A percentile compares a stretch with the other conserved stretches of the same genome.
These are phyloP conservation scores for Fraxinus greggii DNA, from an alignment of 305 asterid species.

Conservation along the genomic window DNA sequence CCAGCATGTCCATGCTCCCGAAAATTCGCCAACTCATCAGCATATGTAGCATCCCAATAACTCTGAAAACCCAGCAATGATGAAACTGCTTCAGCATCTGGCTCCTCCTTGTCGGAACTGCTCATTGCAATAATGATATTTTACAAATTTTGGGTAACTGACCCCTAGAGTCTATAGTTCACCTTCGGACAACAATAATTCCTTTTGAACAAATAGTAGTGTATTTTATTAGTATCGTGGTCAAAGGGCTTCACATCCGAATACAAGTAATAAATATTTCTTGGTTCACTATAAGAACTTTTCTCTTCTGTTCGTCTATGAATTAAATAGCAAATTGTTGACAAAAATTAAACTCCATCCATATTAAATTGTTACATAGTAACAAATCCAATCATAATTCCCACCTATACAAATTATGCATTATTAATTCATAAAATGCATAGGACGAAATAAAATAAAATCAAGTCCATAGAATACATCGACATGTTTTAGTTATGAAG, in stretches of 20 bases:
- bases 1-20: constrained; percentile 95
- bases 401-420: neutral
- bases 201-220: neutral
- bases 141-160: constrained; percentile 7
- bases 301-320: neutral
- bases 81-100: constrained; percentile 67
- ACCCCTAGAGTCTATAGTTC: neutral
- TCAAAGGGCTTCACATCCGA: neutral
- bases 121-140: constrained; percentile 20
- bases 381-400: neutral
- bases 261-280: neutral
- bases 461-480: neutral
- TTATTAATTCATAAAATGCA: neutral
- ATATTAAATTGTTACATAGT: neutral
- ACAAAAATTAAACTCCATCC: neutral
- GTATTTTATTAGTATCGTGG: neutral
- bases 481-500: neutral
- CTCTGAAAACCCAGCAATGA: constrained; percentile 94
- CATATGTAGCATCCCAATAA: constrained; percentile 91
- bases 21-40: constrained; percentile 81
- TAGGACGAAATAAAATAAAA: neutral
- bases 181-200: neutral
- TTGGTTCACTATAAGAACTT: neutral
- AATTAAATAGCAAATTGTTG: constrained; percentile 6
- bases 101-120: constrained; percentile 98